Evolutionary conservation across 2,329 filamentous ascomycete species (phyloP).

Genomic region (Xylaria sp.): DNA sequence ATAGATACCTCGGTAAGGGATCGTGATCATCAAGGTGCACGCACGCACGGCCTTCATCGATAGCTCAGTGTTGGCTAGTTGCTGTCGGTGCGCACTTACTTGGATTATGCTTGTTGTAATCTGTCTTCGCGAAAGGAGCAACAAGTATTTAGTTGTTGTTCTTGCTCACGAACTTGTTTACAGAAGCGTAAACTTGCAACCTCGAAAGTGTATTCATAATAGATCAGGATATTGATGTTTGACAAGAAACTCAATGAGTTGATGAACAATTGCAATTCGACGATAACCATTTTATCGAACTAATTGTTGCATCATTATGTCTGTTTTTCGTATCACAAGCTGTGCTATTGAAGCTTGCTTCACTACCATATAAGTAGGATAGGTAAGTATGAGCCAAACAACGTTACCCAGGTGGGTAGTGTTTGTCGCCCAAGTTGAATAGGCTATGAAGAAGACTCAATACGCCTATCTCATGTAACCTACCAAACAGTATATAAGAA

Average conservation of each 20-base stretch:
- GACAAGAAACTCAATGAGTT: background rate
- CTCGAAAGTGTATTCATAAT: background rate
- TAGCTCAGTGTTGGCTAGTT: background rate
- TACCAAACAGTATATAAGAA: background rate
- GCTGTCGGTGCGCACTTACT: background rate
- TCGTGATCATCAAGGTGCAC: background rate
- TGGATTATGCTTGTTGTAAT: background rate
- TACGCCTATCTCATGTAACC: background rate
- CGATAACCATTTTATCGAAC: background rate
- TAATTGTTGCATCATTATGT: conserved; percentile 2
- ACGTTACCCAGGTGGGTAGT: background rate
- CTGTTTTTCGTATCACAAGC: background rate
- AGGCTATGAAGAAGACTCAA: background rate
- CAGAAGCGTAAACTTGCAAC: background rate
- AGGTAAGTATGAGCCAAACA: background rate
- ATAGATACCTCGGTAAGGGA: too few species aligned
- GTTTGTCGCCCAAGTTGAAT: background rate
- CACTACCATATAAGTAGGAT: background rate
- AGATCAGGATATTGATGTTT: background rate
- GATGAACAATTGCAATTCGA: background rate
- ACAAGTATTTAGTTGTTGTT: background rate
- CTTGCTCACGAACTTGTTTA: background rate
- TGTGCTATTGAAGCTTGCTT: conserved; percentile 3
- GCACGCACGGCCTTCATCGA: background rate
- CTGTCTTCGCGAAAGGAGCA: background rate